These are phyloP conservation scores for Collariella sp. DNA, from an alignment of 495 filamentous ascomycete species.

Conservation along the genomic window DNA sequence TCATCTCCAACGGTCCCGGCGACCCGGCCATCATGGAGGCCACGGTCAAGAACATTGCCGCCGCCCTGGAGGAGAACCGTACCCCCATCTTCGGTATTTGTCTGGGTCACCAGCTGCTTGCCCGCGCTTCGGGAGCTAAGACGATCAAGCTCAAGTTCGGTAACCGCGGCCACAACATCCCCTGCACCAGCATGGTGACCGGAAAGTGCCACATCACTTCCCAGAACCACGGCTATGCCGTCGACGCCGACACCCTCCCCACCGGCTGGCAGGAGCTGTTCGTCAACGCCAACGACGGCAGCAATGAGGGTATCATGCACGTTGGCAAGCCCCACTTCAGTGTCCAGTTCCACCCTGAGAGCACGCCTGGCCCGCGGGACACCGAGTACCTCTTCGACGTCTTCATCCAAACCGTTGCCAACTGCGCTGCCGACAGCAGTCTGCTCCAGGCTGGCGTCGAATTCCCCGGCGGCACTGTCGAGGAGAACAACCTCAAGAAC, in stretches of 20 bases:
- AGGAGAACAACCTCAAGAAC: slow-evolving; percentile 64
- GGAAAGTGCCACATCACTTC: slow-evolving; percentile 98
- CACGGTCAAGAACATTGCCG: slow-evolving; percentile 67
- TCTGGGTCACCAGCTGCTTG: slow-evolving; percentile 88
- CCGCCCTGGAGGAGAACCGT: slow-evolving; percentile 60
- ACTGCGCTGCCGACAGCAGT: slow-evolving; percentile 49
- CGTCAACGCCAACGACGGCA: slow-evolving; percentile 95
- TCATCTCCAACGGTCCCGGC: slow-evolving; percentile 95
- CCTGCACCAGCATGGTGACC: slow-evolving; percentile 87
- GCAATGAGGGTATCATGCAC: slow-evolving; percentile 95
- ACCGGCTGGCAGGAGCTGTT: slow-evolving; percentile 84
- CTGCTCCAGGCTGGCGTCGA: slow-evolving; percentile 60
- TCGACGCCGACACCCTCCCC: slow-evolving; percentile 69
- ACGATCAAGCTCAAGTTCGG: slow-evolving; percentile 98
- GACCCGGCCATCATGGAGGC: slow-evolving; percentile 75
- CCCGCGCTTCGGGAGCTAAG: slow-evolving; percentile 77
- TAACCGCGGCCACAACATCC: slow-evolving; percentile 97
- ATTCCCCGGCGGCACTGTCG: slow-evolving; percentile 75
- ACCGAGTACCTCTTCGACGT: slow-evolving; percentile 96
- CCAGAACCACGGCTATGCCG: slow-evolving; percentile 94
- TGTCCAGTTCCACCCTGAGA: slow-evolving; percentile 98
- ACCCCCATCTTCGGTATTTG: slow-evolving; percentile 96
- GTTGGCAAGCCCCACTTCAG: slow-evolving; percentile 82
- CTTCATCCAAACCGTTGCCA: slow-evolving; percentile 76
- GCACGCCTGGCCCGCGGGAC: slow-evolving; percentile 89